Evolutionary conservation across 2,329 filamentous ascomycete species (phyloP), one percentile per base, ranked within the genome.

Genomic region (Pseudophaeomoniella oleicola): DNA sequence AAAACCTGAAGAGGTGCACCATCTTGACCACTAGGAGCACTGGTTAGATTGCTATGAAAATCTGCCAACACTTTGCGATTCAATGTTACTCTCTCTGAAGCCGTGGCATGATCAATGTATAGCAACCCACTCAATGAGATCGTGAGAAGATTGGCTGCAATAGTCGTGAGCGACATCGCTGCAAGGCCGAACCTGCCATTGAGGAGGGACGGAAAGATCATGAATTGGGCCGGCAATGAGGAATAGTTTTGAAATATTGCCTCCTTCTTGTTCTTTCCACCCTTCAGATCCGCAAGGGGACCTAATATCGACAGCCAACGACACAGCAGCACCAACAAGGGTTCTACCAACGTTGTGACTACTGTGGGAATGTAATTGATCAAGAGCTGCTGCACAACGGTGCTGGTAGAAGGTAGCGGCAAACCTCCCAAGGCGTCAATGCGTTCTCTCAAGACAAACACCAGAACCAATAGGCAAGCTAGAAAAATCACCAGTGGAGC

Each of bases 271-370:
- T 0, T 67, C 63, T 4, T 44, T 40, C 14, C 58, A 57, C 0
- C n/a, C n/a, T n/a, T n/a, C n/a, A 78, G 51, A 11, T 69, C 61
- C 2, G 67, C 57, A 13, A 73, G 66, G 0, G 73, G 73, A 18
- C 73, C 66, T 0, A 78, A 42, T 5, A 74, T 46, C 30, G 69
- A 75, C 0, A 74, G 43, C 0, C 69, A 37, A 0, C 72, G 58
- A 30, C 72, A 76, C 0, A 78, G 39, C 0, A 75, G 45, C 0
- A 72, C 51, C 66, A 72, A 74, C 1, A 70, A 58, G 0, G 73
- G 72, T 22, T 78, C 73, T 0, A 75, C 55, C 0, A 75, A 36
- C 0, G 72, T 76, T 0, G 71, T 66, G 3, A 76, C 53, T 0
- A 61, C 55, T 0, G 69, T 75, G 0, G 72, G 72, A 0, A 75